Conservation (phyloP, 345 rosid species). For the Eucalyptus tenuipes region DNA sequence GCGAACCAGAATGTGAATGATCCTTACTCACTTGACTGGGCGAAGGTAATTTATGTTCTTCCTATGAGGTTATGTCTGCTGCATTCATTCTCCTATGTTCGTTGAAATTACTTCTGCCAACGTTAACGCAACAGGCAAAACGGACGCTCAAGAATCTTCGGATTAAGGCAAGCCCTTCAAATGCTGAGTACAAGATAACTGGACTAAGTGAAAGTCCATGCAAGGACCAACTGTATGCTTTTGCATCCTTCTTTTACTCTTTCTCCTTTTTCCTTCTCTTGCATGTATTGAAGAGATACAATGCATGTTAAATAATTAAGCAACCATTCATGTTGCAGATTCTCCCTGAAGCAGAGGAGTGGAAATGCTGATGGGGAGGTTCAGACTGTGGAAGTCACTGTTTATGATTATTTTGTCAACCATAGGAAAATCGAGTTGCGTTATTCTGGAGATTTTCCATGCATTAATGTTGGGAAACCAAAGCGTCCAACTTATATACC, state of each 20-base stretch:
- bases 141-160: constrained; percentile 57
- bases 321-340: constrained; percentile 24
- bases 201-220: constrained; percentile 67
- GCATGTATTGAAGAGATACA: neutral
- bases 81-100: neutral
- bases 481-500: constrained; percentile 80
- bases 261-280: neutral
- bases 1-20: constrained; percentile 62
- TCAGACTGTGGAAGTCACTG: constrained; percentile 41
- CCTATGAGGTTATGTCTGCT: neutral
- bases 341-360: constrained; percentile 33
- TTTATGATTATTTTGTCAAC: constrained; percentile 53
- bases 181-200: constrained; percentile 72
- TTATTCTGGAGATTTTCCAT: constrained; percentile 66
- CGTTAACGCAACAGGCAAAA: constrained; percentile 42
- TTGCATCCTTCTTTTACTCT: neutral
- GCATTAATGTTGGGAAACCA: constrained; percentile 90
- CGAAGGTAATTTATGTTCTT: constrained; percentile 34
- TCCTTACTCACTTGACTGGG: constrained; percentile 59
- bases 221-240: constrained; percentile 33
- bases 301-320: neutral
- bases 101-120: neutral
- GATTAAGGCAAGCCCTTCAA: constrained; percentile 56
- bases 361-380: constrained; percentile 27
- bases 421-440: constrained; percentile 38